Conservation (phyloP, 2,329 filamentous ascomycete species). For the Botrytis tulipae region DNA sequence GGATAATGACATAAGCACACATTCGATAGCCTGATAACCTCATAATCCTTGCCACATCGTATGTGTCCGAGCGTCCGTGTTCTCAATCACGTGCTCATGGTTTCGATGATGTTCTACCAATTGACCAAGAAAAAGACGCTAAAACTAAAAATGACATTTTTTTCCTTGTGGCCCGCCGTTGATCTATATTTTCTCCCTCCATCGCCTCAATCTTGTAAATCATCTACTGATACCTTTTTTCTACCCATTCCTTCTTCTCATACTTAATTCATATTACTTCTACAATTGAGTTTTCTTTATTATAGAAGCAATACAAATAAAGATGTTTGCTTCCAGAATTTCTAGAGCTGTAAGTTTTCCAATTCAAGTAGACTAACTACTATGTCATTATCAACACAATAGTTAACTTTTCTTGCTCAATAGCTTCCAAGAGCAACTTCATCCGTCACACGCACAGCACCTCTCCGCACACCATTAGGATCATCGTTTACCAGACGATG, state of each 20-base stretch:
- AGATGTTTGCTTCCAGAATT: conserved; percentile 71
- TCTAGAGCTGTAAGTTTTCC: conserved; percentile 67
- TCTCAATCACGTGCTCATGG: not conserved
- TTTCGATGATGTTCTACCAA: conserved; percentile 21
- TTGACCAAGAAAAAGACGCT: conserved; percentile 16
- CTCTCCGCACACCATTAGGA: conserved; percentile 66
- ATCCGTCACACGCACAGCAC: conserved; percentile 64
- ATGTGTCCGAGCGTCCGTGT: not conserved
- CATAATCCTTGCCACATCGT: not conserved
- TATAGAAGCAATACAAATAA: conserved; percentile 40
- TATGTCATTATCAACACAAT: conserved; percentile 36
- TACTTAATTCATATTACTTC: conserved; percentile 24
- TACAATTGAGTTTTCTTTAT: conserved; percentile 24
- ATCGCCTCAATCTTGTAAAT: conserved; percentile 12
- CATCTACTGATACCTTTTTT: conserved; percentile 16
- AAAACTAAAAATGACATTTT: conserved; percentile 20
- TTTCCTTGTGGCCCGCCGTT: conserved; percentile 10
- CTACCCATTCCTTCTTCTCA: conserved; percentile 22
- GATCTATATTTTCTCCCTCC: conserved; percentile 19
- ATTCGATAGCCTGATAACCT: not conserved
- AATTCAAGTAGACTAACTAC: not conserved
- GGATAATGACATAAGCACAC: not conserved
- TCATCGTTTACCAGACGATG: conserved; percentile 77
- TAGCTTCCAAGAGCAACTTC: conserved; percentile 77
- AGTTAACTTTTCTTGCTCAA: conserved; percentile 25